phyloP scores from a whole-genome alignment of 495 filamentous ascomycete genomes.

The Aspergillus campestris region DNA sequence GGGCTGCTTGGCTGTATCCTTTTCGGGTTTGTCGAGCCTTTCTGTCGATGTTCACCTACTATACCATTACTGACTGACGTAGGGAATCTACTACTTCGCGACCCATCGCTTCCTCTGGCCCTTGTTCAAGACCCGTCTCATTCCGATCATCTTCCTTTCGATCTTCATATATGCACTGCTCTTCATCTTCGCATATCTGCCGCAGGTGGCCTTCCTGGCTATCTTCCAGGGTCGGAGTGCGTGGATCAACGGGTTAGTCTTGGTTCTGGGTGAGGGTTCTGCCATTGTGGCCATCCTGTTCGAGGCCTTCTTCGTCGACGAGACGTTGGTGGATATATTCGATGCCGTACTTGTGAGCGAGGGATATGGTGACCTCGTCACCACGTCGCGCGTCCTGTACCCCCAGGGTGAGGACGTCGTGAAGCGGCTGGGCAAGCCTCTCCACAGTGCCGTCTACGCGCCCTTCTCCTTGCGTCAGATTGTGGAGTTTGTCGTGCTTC shows the following conservation, averaged over 20 bases:
- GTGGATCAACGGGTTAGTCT: constrained; percentile 54
- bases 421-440: constrained; percentile 50
- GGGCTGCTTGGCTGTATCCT: constrained; percentile 49
- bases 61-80: background rate
- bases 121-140: constrained; percentile 47
- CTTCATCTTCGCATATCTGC: constrained; percentile 53
- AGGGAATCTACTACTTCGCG: constrained; percentile 55
- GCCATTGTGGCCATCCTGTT: constrained; percentile 54
- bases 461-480: constrained; percentile 71
- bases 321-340: constrained; percentile 61
- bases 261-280: constrained; percentile 59
- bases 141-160: constrained; percentile 51
- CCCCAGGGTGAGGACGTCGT: constrained; percentile 44
- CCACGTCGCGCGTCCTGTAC: constrained; percentile 44
- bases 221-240: constrained; percentile 53
- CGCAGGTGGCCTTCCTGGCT: constrained; percentile 55
- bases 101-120: constrained; percentile 56
- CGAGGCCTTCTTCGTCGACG: constrained; percentile 61
- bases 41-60: background rate
- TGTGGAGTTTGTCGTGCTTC: constrained; percentile 61
- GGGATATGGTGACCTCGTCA: constrained; percentile 49
- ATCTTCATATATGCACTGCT: constrained; percentile 52
- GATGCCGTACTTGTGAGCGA: constrained; percentile 55
- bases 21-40: constrained; percentile 33
- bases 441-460: constrained; percentile 48